Conservation (phyloP, 768 basidiomycete species). For the Bullera alba region DNA sequence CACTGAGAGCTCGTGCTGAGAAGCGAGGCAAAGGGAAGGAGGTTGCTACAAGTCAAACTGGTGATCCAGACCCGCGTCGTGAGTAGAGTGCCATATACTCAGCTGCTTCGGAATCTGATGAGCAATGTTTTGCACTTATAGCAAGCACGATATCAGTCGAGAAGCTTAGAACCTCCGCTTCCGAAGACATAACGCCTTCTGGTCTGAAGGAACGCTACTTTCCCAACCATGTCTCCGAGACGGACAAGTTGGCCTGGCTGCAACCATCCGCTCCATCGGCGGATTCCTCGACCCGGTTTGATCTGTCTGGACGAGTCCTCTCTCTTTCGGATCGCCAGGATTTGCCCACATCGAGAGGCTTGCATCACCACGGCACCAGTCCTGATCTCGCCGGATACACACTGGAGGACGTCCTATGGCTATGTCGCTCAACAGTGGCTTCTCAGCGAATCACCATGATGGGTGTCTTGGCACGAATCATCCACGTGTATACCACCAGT, state of each 20-base stretch:
- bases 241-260: conserved; percentile 80
- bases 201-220: conserved; percentile 79
- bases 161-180: neutral
- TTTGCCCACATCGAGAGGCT: conserved; percentile 74
- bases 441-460: conserved; percentile 80
- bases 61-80: too few relatives aligned
- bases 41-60: too few relatives aligned
- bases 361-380: conserved; percentile 81
- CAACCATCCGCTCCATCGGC: conserved; percentile 35
- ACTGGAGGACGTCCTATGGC: conserved; percentile 71
- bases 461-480: conserved; percentile 60
- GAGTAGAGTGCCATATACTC: too few relatives aligned
- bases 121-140: too few relatives aligned
- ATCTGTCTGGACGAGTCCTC: conserved; percentile 68
- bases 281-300: conserved; percentile 51
- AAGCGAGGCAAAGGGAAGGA: conserved; percentile 5
- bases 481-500: conserved; percentile 21
- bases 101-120: too few relatives aligned
- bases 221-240: conserved; percentile 59
- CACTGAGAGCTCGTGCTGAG: conserved; percentile 17
- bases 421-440: conserved; percentile 71
- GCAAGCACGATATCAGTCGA: conserved; percentile 1
- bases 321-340: conserved; percentile 52
- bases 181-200: conserved; percentile 70
- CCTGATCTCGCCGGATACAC: conserved; percentile 77